These are phyloP conservation scores for Schwanniomyces polymorphus DNA, from an alignment of 805 yeast genomes.

Conservation along the genomic window DNA sequence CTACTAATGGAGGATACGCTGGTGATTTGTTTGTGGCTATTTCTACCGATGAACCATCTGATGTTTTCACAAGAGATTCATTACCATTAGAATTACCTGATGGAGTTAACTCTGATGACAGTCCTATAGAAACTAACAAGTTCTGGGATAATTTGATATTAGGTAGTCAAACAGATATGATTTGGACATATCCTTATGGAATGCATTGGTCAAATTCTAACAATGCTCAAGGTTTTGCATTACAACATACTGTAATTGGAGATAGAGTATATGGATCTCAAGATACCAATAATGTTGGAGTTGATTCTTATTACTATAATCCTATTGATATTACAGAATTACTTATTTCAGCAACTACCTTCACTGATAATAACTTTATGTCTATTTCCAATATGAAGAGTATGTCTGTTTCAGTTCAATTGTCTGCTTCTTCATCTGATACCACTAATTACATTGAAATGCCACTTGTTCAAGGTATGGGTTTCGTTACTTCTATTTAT, in stretches of 20 bases:
- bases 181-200: constrained; percentile 68
- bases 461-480: constrained; percentile 81
- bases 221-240: constrained; percentile 55
- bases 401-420: constrained; percentile 50
- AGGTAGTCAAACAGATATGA: constrained; percentile 52
- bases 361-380: constrained; percentile 40
- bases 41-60: constrained; percentile 28
- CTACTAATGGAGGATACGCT: constrained; percentile 12
- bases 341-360: constrained; percentile 53
- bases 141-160: constrained; percentile 68
- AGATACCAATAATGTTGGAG: constrained; percentile 42
- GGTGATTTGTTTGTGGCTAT: constrained; percentile 51
- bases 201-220: constrained; percentile 50
- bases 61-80: constrained; percentile 45
- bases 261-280: constrained; percentile 48
- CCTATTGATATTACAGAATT: constrained; percentile 58
- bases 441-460: constrained; percentile 42
- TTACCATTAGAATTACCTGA: constrained; percentile 47
- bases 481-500: constrained; percentile 70
- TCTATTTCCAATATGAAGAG: constrained; percentile 47
- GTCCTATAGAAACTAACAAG: constrained; percentile 68
- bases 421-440: constrained; percentile 28
- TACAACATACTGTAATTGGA: constrained; percentile 52
- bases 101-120: constrained; percentile 44
- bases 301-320: constrained; percentile 50